Conservation (phyloP, 805 yeast genomes). For the Tetrapisispora namnaoensis region DNA sequence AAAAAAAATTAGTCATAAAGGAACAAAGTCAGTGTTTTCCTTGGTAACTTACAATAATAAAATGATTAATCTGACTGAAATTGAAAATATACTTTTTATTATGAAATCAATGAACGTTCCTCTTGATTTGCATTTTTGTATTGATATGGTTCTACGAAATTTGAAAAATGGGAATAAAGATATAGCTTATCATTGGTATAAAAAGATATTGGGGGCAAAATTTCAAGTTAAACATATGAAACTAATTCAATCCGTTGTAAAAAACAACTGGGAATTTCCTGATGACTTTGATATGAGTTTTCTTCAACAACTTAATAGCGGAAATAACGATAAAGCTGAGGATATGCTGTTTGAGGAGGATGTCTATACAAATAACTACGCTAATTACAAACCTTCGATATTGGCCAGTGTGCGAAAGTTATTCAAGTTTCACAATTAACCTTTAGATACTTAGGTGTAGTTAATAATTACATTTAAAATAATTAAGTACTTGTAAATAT, state of each 20-base stretch:
- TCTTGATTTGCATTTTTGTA: constrained; percentile 20
- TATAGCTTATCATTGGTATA: constrained; percentile 24
- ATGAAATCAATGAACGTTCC: constrained; percentile 18
- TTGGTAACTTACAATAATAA: constrained; percentile 16
- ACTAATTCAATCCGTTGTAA: constrained; percentile 11
- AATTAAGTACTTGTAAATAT: too few relatives aligned
- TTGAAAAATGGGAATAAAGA: constrained; percentile 9
- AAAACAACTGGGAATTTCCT: constrained; percentile 22
- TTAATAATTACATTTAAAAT: too few relatives aligned
- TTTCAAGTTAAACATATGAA: constrained; percentile 16
- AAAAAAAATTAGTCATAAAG: constrained; percentile 7
- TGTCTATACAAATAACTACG: not conserved
- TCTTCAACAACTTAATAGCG: constrained; percentile 5
- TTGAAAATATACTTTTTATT: constrained; percentile 10
- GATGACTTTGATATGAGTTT: constrained; percentile 9
- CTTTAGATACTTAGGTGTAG: not conserved
- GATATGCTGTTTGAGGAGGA: constrained; percentile 1
- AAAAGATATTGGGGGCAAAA: constrained; percentile 15
- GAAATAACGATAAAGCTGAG: not conserved
- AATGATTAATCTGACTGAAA: constrained; percentile 11
- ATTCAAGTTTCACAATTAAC: too few relatives aligned
- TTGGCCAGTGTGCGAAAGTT: not conserved
- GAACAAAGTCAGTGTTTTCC: constrained; percentile 18
- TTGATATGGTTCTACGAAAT: constrained; percentile 18
- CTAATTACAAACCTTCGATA: not conserved